Conservation (phyloP, 345 rosid species). For the Gossypium herbaceum region DNA sequence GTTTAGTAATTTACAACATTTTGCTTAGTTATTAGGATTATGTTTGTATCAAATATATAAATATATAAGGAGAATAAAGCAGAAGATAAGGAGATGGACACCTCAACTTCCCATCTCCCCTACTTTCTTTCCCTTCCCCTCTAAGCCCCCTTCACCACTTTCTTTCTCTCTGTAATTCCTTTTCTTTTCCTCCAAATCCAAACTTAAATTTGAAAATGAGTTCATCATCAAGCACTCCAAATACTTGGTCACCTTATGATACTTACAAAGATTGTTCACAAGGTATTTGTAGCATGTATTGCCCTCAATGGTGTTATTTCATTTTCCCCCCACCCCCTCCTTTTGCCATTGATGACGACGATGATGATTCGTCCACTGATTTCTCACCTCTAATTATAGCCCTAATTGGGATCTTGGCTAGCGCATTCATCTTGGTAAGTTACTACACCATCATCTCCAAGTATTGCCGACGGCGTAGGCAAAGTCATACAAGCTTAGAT, state of each 20-base stretch:
- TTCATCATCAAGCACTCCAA: slow-evolving; percentile 28
- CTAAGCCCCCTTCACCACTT: slow-evolving; percentile 12
- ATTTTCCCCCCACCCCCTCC: slow-evolving; percentile 81
- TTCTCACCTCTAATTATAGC: slow-evolving; percentile 79
- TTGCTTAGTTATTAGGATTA: no score
- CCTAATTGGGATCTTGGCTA: slow-evolving; percentile 58
- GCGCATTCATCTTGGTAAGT: slow-evolving; percentile 64
- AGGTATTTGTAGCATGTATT: slow-evolving; percentile 71
- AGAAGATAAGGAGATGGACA: slow-evolving; percentile 25
- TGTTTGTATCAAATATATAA: not conserved
- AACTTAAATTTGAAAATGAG: slow-evolving; percentile 28
- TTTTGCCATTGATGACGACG: slow-evolving; percentile 27
- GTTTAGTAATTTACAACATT: not conserved
- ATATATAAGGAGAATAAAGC: slow-evolving; percentile 16
- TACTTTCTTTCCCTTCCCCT: slow-evolving; percentile 36
- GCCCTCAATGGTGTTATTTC: slow-evolving; percentile 84
- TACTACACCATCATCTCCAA: slow-evolving; percentile 74
- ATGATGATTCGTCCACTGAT: slow-evolving; percentile 26
- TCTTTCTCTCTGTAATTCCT: not conserved
- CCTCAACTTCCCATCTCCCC: slow-evolving; percentile 24
- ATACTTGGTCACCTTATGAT: slow-evolving; percentile 46
- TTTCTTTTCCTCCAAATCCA: not conserved
- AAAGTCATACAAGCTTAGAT: slow-evolving; percentile 5
- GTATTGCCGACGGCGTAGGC: slow-evolving; percentile 40
- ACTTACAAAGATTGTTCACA: slow-evolving; percentile 73